Evolutionary conservation across 805 yeast genomes (phyloP).

Genomic region (Wickerhamiella lipophila): DNA sequence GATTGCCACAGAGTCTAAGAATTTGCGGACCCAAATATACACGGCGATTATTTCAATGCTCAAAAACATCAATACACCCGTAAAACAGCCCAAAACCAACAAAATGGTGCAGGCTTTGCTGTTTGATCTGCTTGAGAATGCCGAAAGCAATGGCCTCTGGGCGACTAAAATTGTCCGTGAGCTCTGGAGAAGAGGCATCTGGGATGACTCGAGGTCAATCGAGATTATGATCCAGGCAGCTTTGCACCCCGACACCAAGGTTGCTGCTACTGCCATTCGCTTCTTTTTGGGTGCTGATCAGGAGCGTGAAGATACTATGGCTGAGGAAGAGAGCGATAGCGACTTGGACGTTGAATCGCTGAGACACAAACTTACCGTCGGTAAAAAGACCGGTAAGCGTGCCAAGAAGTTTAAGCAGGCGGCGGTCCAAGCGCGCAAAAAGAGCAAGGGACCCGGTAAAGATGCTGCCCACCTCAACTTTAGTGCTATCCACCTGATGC

Average conservation of each 20-base stretch:
- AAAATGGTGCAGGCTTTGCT: slow-evolving; percentile 83
- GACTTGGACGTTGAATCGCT: slow-evolving; percentile 56
- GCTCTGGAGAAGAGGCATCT: slow-evolving; percentile 92
- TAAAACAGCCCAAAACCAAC: slow-evolving; percentile 80
- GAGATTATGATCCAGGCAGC: slow-evolving; percentile 97
- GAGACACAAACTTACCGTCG: slow-evolving; percentile 69
- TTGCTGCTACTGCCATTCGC: slow-evolving; percentile 76
- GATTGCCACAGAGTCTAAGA: slow-evolving; percentile 56
- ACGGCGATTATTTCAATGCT: slow-evolving; percentile 62
- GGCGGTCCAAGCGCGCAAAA: slow-evolving; percentile 50
- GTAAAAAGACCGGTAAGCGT: slow-evolving; percentile 69
- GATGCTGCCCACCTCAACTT: slow-evolving; percentile 69
- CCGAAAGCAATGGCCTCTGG: slow-evolving; percentile 82
- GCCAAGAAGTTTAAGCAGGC: slow-evolving; percentile 71
- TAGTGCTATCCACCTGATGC: slow-evolving; percentile 82
- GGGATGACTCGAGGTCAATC: slow-evolving; percentile 97
- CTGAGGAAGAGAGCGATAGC: slow-evolving; percentile 56
- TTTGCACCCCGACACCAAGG: slow-evolving; percentile 72
- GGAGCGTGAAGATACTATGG: slow-evolving; percentile 75
- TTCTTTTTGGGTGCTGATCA: slow-evolving; percentile 93
- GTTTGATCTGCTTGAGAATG: slow-evolving; percentile 72
- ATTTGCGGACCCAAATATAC: slow-evolving; percentile 71
- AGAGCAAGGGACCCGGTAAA: slow-evolving; percentile 34
- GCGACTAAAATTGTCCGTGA: slow-evolving; percentile 92
- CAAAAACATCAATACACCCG: slow-evolving; percentile 74